These are phyloP conservation scores for Miamiensis avidus DNA, from an alignment of 169 alveolate genomes.

Conservation along the genomic window DNA sequence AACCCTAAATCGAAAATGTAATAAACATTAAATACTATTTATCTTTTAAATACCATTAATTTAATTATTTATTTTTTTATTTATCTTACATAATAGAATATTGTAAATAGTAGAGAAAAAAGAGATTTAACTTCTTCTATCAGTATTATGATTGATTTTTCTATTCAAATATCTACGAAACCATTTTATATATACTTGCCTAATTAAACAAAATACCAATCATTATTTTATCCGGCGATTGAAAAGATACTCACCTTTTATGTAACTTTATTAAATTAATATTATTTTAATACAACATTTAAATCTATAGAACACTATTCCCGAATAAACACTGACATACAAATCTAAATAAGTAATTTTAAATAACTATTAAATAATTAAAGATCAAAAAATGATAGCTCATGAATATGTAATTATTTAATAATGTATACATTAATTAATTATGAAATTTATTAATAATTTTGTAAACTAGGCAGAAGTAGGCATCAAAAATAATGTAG, in stretches of 20 bases:
- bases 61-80: too few species aligned
- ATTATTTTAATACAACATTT: not conserved
- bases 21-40: not conserved
- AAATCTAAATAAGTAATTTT: not conserved
- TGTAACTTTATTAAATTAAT: not conserved
- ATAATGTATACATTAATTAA: too few species aligned
- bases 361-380: too few species aligned
- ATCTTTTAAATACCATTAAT: not conserved
- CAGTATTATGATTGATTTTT: constrained; percentile 21
- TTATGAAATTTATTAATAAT: too few species aligned
- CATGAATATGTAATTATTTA: not conserved
- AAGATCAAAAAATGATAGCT: not conserved
- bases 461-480: not conserved
- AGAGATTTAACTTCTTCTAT: constrained; percentile 7
- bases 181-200: not conserved
- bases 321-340: not conserved
- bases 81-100: not conserved
- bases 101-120: not conserved
- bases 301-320: not conserved
- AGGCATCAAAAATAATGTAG: not conserved
- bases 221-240: constrained; percentile 12
- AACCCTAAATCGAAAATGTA: constrained; percentile 18
- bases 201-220: constrained; percentile 5
- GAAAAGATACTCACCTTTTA: constrained; percentile 17
- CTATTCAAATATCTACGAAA: not conserved